Evolutionary conservation across 805 yeast genomes (phyloP).

Genomic region (Cyberlindnera xylosilytica): DNA sequence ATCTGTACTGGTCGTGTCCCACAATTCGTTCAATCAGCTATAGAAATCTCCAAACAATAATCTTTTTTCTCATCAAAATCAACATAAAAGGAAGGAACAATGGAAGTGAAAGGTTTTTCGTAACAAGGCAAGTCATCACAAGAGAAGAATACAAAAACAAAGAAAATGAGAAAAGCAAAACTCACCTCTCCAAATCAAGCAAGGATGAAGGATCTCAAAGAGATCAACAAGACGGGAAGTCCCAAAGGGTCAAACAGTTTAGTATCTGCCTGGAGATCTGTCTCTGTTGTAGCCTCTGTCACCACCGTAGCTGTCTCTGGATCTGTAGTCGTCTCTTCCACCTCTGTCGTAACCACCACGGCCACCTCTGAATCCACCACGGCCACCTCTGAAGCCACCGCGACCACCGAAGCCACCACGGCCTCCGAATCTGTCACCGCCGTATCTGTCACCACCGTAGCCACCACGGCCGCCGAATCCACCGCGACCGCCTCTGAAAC

Average conservation of each 20-base stretch:
- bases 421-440: slow-evolving; percentile 27
- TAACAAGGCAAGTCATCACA: not conserved
- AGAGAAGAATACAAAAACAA: not conserved
- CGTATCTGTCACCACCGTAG: slow-evolving; percentile 23
- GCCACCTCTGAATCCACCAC: slow-evolving; percentile 36
- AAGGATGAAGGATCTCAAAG: not conserved
- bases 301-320: slow-evolving; percentile 25
- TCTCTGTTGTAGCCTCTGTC: slow-evolving; percentile 51
- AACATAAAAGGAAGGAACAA: not conserved
- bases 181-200: not conserved
- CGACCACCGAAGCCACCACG: slow-evolving; percentile 37
- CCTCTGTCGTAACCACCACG: slow-evolving; percentile 40
- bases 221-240: not conserved
- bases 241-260: slow-evolving; percentile 15
- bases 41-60: slow-evolving; percentile 9
- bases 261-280: slow-evolving; percentile 77
- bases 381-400: slow-evolving; percentile 42
- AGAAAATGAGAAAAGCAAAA: not conserved
- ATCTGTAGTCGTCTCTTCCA: slow-evolving; percentile 47
- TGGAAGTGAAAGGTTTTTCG: not conserved
- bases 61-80: not conserved
- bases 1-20: slow-evolving; percentile 5
- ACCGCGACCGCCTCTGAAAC: slow-evolving; percentile 42
- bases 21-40: slow-evolving; percentile 18
- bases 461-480: slow-evolving; percentile 39